Conservation (phyloP, 257 asterid species). For the Schizonepeta tenuifolia region DNA sequence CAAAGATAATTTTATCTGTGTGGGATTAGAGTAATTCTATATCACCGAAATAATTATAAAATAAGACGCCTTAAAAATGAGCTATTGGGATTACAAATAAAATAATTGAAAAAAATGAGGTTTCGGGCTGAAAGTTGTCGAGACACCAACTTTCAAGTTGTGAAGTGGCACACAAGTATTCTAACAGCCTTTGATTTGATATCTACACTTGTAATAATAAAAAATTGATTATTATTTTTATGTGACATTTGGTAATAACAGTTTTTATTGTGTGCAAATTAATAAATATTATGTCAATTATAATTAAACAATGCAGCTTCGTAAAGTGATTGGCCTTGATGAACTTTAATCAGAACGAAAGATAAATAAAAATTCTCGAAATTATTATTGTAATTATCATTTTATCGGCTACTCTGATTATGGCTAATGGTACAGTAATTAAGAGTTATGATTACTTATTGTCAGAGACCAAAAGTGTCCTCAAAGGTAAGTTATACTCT, state of each 20-base stretch:
- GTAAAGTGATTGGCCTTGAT: neutral
- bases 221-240: neutral
- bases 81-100: too few relatives aligned
- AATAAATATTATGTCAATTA: neutral
- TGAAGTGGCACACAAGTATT: constrained; percentile 18
- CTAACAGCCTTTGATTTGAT: constrained; percentile 28
- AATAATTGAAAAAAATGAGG: neutral
- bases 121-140: neutral
- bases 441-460: constrained; percentile 19
- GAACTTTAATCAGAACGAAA: neutral
- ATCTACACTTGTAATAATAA: neutral
- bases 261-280: neutral
- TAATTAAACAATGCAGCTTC: neutral
- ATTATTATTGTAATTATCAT: neutral
- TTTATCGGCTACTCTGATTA: neutral
- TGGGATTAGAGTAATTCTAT: too few relatives aligned
- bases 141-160: constrained; percentile 17
- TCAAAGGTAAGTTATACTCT: constrained; percentile 30
- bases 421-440: neutral
- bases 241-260: neutral
- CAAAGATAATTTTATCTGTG: too few relatives aligned
- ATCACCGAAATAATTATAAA: too few relatives aligned
- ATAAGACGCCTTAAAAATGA: too few relatives aligned
- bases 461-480: constrained; percentile 27
- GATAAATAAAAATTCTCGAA: neutral